These are phyloP conservation scores for Tilletia setariae DNA, from an alignment of 1,284 basidiomycete species.

Conservation along the genomic window DNA sequence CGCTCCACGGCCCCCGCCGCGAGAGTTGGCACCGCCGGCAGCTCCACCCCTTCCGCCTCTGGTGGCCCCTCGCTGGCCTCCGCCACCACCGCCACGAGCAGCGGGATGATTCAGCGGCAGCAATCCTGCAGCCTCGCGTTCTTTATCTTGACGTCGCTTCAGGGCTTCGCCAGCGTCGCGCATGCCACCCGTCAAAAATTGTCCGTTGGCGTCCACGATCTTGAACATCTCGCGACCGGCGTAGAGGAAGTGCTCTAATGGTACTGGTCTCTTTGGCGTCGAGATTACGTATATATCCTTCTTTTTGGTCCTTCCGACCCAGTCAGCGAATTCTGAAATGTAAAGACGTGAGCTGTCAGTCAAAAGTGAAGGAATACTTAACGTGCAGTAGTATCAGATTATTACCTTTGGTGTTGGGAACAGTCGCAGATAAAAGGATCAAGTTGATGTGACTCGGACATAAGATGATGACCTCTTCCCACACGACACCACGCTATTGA, in stretches of 20 bases:
- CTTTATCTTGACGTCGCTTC: conserved; percentile 92
- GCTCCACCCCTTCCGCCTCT: conserved; percentile 74
- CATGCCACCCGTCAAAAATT: conserved; percentile 61
- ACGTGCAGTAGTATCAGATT: neutral
- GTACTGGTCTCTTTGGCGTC: conserved; percentile 91
- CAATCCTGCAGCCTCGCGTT: conserved; percentile 79
- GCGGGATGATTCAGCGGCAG: conserved; percentile 61
- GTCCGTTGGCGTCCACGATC: conserved; percentile 79
- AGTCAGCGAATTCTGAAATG: conserved; percentile 98
- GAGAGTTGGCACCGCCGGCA: conserved; percentile 62
- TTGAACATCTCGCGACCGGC: conserved; percentile 86
- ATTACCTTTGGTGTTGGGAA: conserved; percentile 78
- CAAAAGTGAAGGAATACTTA: neutral
- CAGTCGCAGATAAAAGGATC: conserved; percentile 88
- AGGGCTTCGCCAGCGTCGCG: conserved; percentile 84
- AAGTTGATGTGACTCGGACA: conserved; percentile 51
- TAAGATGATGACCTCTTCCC: conserved; percentile 97
- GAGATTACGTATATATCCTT: conserved; percentile 99
- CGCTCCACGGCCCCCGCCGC: conserved; percentile 50
- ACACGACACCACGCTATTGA: conserved; percentile 89
- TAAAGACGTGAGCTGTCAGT: neutral
- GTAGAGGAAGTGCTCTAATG: conserved; percentile 94
- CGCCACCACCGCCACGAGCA: conserved; percentile 11
- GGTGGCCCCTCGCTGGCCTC: conserved; percentile 22
- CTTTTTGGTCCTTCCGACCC: conserved; percentile 99